These are phyloP conservation scores for Aspergillus sp. DNA, from an alignment of 2,329 filamentous ascomycete species.

Conservation along the genomic window DNA sequence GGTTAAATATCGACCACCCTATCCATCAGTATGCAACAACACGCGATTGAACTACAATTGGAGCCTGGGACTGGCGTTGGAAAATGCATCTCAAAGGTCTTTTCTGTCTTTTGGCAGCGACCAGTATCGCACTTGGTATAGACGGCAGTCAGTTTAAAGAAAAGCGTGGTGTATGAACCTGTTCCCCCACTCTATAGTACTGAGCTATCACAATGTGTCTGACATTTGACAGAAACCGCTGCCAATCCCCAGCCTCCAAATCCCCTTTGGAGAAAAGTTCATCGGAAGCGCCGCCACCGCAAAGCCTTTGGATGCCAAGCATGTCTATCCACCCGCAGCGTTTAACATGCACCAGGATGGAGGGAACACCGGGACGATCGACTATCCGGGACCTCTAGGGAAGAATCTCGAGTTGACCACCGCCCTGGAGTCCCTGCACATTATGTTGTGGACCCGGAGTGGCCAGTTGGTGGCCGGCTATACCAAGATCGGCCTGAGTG, in stretches of 20 bases:
- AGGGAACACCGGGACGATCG: conserved; percentile 1
- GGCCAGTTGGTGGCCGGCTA: conserved; percentile 1
- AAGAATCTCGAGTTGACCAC: background rate
- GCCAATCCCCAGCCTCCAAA: background rate
- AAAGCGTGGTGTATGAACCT: background rate
- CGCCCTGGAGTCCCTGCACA: background rate
- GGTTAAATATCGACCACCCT: background rate
- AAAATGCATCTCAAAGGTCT: background rate
- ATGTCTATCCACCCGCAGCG: background rate
- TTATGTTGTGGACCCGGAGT: background rate
- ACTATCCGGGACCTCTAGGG: background rate
- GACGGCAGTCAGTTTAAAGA: background rate
- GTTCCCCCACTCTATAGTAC: too few relatives aligned
- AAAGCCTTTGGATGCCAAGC: background rate
- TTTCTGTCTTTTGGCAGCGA: background rate
- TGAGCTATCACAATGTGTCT: background rate
- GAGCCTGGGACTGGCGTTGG: background rate
- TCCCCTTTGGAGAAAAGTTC: conserved; percentile 1
- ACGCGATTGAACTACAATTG: background rate
- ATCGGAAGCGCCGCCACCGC: background rate
- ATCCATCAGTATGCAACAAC: background rate
- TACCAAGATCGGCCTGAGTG: background rate
- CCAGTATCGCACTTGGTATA: background rate
- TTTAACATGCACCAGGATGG: conserved; percentile 6
- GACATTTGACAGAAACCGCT: background rate